Percentiles rank a stretch among this genome's conserved stretches.
These are phyloP conservation scores for Nakazawaea molendinolei DNA, from an alignment of 805 yeast species.

Conservation along the genomic window DNA sequence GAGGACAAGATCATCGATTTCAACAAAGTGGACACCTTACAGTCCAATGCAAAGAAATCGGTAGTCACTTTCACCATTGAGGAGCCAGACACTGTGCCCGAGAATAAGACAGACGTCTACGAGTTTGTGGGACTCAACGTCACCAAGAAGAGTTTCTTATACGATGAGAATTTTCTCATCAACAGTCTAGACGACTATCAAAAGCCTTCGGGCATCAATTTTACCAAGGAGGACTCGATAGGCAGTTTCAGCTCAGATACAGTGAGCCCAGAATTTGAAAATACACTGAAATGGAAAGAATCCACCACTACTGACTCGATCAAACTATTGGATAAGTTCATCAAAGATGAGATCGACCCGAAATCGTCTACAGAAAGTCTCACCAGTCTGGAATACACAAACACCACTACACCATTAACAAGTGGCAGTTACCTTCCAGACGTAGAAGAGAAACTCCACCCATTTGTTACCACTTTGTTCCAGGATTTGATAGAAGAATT, in stretches of 20 bases:
- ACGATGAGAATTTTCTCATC: constrained; percentile 26
- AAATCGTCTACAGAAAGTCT: constrained; percentile 15
- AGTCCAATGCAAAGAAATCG: too few relatives aligned
- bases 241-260: constrained; percentile 23
- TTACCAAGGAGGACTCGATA: constrained; percentile 18
- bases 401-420: constrained; percentile 25
- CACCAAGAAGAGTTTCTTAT: too few relatives aligned
- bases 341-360: constrained; percentile 10
- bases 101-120: constrained; percentile 37
- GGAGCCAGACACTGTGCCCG: constrained; percentile 31
- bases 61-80: constrained; percentile 24
- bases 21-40: constrained; percentile 3
- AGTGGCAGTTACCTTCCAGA: constrained; percentile 32
- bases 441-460: constrained; percentile 17
- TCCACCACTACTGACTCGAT: too few relatives aligned
- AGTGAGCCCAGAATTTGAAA: constrained; percentile 7
- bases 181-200: constrained; percentile 26
- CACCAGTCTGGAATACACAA: constrained; percentile 5
- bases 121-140: too few relatives aligned
- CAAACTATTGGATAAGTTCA: constrained; percentile 8
- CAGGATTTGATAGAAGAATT: constrained; percentile 25
- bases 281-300: too few relatives aligned
- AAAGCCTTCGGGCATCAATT: too few relatives aligned
- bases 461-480: constrained; percentile 10
- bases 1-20: constrained; percentile 12